phyloP scores from a whole-genome alignment of 2,329 filamentous ascomycete genomes.

The Mariannaea elegans region DNA sequence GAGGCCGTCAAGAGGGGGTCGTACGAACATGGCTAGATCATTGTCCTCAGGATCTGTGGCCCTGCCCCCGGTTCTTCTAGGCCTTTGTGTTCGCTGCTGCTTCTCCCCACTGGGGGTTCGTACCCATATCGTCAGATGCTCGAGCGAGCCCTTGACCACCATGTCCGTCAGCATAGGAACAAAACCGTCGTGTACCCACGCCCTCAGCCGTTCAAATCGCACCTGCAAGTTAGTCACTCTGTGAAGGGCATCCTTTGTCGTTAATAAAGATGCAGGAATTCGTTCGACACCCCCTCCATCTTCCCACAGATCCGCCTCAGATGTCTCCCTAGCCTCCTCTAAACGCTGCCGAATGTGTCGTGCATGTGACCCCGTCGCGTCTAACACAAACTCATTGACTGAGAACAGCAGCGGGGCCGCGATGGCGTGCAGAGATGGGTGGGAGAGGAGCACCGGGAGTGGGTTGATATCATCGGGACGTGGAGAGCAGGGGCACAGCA shows the following conservation, averaged over 20 bases:
- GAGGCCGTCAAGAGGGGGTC: conserved; percentile 46
- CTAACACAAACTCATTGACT: conserved; percentile 44
- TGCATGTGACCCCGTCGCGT: conserved; percentile 40
- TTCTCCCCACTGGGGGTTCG: conserved; percentile 19
- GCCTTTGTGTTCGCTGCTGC: conserved; percentile 9
- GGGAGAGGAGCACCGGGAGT: conserved; percentile 43
- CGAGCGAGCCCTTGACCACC: conserved; percentile 43
- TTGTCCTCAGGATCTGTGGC: not conserved
- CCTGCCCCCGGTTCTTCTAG: not conserved
- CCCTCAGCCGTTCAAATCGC: conserved; percentile 42
- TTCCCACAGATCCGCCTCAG: conserved; percentile 17
- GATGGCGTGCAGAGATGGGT: conserved; percentile 45
- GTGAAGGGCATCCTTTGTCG: conserved; percentile 35
- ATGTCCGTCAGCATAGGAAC: conserved; percentile 45
- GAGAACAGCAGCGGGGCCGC: conserved; percentile 45
- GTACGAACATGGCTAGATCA: conserved; percentile 36
- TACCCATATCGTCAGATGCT: conserved; percentile 37
- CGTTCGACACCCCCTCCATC: not conserved
- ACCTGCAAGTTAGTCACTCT: conserved; percentile 42
- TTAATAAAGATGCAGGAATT: conserved; percentile 31
- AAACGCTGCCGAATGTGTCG: conserved; percentile 40
- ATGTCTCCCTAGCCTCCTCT: conserved; percentile 26
- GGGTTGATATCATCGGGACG: conserved; percentile 30
- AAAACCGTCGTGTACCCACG: conserved; percentile 42
- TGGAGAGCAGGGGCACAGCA: conserved; percentile 42